Base-by-base conservation (phyloP, 2,329 filamentous ascomycete genomes). In the Fusarium clavum region DNA sequence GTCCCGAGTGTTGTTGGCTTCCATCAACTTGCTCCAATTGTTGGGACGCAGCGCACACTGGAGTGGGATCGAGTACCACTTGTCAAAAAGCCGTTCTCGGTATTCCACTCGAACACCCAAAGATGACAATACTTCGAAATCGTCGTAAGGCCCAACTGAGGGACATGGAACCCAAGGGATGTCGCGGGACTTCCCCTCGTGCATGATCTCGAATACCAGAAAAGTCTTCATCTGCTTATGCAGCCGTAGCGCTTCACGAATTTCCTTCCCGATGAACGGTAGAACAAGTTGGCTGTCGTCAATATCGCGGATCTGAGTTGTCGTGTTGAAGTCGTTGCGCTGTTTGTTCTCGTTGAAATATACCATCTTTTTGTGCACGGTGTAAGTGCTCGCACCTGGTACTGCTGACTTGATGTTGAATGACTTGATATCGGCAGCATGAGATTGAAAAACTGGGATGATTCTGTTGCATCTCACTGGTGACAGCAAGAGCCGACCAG, bases 211-310 rank as follows among this genome's bases (percentile, higher is more conserved):
- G 18, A 11, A 38, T 12, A 38, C 34, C 6, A 12, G 18, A 2
- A n/a, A 38, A n/a, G 3, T 3, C 9, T 7, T 0, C 2, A n/a
- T n/a, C 18, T n/a, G 5, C 18, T 38, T 10, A 5, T 5, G 18
- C 0, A 38, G 34, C 11, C 34, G 18, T 11, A 38, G 18, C 5
- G 5, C 16, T 18, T 34, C 32, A 34, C 5, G 4, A 6, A 2
- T 16, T 10, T 18, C 16, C 5, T 10, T 34, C 9, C 14, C 0
- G 0, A 34, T 6, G 2, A 18, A 34, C 8, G 16, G 8, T 34
- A 34, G 2, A 34, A 34, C 16, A 34, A 34, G 16, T 34, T 2
- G 5, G 0, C 0, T 18, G 2, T 8, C 9, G 32, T 11, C 2
- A 18, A 8, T 34, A 2, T 34, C 10, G 16, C 32, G 5, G 16